Conservation (phyloP, 768 basidiomycete genomes). For the Paxillus involutus region DNA sequence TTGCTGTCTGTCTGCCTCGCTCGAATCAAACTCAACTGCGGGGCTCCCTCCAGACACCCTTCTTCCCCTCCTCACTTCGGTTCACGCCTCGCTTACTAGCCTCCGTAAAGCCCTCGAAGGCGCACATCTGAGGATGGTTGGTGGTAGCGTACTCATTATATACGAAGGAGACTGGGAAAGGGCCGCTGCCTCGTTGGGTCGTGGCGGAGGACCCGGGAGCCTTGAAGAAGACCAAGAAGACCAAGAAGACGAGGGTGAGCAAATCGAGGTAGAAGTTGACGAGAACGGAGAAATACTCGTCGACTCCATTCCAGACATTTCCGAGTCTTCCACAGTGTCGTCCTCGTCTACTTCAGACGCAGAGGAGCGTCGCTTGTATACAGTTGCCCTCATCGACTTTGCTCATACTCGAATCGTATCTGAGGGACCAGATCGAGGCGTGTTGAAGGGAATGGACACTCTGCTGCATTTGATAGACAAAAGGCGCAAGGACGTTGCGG, state of each 20-base stretch:
- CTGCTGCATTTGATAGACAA: constrained; percentile 59
- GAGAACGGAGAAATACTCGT: constrained; percentile 22
- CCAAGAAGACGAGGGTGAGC: constrained; percentile 36
- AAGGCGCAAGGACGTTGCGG: constrained; percentile 47
- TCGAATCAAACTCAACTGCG: constrained; percentile 12
- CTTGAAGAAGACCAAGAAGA: constrained; percentile 26
- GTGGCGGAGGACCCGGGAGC: constrained; percentile 33
- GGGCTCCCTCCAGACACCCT: constrained; percentile 61
- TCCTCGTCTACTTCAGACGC: constrained; percentile 23
- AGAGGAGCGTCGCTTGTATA: constrained; percentile 34
- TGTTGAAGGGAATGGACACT: constrained; percentile 73
- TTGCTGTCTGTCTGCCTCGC: constrained; percentile 26
- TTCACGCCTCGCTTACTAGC: constrained; percentile 52
- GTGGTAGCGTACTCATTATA: constrained; percentile 75
- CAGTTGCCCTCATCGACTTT: constrained; percentile 89
- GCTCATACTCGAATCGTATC: constrained; percentile 76
- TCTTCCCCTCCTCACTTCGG: constrained; percentile 52
- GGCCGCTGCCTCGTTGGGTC: constrained; percentile 32
- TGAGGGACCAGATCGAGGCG: constrained; percentile 80
- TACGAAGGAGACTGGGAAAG: constrained; percentile 64
- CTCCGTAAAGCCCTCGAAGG: constrained; percentile 49
- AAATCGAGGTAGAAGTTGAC: constrained; percentile 36
- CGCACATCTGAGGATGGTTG: constrained; percentile 79
- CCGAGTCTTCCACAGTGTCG: constrained; percentile 34
- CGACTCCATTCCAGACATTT: constrained; percentile 16